A percentile compares a stretch with the other conserved stretches of the same genome.
Evolutionary conservation across 441 rosid genomes (phyloP).

Genomic region (Hura crepitans): DNA sequence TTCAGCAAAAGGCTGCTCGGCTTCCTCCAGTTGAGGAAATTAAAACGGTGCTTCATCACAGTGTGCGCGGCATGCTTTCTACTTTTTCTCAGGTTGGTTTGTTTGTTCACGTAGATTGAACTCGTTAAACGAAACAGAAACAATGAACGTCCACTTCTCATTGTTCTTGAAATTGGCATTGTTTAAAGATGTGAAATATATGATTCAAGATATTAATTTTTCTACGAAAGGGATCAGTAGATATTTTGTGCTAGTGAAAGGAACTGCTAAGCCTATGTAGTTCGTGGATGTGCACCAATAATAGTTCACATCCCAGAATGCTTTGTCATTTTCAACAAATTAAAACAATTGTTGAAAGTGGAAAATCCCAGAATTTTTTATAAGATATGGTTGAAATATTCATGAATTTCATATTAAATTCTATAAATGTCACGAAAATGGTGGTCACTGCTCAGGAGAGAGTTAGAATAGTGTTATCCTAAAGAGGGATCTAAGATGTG

Average conservation of each 20-base stretch:
- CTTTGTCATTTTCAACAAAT: too few species aligned
- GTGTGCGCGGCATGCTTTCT: conserved; percentile 64
- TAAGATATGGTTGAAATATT: neutral
- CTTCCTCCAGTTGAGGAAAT: conserved; percentile 77
- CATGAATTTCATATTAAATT: neutral
- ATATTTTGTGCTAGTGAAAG: neutral
- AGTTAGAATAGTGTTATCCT: neutral
- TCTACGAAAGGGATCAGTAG: neutral
- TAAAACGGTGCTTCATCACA: conserved; percentile 57
- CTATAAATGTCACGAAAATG: neutral
- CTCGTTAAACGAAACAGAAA: neutral
- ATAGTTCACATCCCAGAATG: neutral
- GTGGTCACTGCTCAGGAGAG: neutral
- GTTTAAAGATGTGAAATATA: too few species aligned
- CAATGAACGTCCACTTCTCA: neutral
- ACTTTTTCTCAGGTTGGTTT: conserved; percentile 71
- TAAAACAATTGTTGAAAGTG: neutral
- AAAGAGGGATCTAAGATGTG: neutral
- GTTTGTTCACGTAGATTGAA: neutral
- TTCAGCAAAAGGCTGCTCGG: conserved; percentile 73
- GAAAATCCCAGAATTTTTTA: neutral
- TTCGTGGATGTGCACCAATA: neutral
- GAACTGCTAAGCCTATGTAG: neutral
- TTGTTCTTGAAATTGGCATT: neutral
- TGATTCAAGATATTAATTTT: neutral